phyloP scores from a whole-genome alignment of 73 alveolate genomes.

The Paramecium biaurelia region DNA sequence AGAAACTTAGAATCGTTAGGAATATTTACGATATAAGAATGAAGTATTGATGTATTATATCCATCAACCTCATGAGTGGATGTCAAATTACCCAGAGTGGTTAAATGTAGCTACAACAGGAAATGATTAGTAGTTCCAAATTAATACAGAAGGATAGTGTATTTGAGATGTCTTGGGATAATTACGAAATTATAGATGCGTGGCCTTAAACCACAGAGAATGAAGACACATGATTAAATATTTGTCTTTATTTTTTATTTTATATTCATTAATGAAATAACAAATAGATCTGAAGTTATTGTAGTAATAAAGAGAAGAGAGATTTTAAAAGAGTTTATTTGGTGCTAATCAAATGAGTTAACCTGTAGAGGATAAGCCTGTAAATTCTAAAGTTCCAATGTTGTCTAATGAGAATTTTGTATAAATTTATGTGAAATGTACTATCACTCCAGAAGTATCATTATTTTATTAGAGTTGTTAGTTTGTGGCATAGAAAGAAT shows the following conservation, averaged over 20 bases:
- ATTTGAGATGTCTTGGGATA: not conserved
- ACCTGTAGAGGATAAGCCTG: not conserved
- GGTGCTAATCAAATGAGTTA: not conserved
- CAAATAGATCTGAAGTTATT: not conserved
- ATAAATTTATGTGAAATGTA: constrained; percentile 23
- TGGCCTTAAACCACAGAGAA: not conserved
- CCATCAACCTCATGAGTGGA: constrained; percentile 20
- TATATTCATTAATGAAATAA: not conserved
- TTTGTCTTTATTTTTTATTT: not conserved
- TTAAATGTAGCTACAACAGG: not conserved
- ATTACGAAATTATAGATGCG: not conserved
- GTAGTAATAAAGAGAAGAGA: constrained; percentile 8
- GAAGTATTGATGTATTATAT: constrained; percentile 24
- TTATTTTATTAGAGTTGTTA: not conserved
- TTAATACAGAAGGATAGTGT: not conserved
- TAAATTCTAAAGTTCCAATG: not conserved
- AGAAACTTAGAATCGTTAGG: not conserved
- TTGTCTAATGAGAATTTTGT: constrained; percentile 29
- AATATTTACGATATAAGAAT: constrained; percentile 8
- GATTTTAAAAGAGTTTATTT: constrained; percentile 17
- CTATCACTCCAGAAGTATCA: constrained; percentile 36
- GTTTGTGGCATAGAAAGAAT: constrained; percentile 36
- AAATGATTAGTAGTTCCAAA: not conserved
- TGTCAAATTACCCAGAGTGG: constrained; percentile 39
- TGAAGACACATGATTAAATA: not conserved